Evolutionary conservation across 106 monocot genomes (phyloP), one percentile per base, ranked within the genome.

Genomic region (Allium fistulosum): DNA sequence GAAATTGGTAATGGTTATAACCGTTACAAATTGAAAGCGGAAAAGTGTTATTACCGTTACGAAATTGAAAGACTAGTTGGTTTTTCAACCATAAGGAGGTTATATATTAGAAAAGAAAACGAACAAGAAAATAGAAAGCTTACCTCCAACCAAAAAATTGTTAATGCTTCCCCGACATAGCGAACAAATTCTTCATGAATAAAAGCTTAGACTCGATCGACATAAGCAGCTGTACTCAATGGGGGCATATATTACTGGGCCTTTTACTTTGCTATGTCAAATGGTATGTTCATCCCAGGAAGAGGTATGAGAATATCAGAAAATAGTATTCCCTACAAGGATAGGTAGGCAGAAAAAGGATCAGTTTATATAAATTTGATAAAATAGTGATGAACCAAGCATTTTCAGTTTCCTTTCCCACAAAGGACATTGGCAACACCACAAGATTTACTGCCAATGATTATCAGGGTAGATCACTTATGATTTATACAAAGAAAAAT

Each of bases 241-340:
- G 22, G 95, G 95, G 73, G 65, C 63, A 57, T 88, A 83, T 75
- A 96, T 96, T n/a, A 96, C 71, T 51, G 95, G 91, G 16, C 95
- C 95, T 84, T 96, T 96, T 65, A 91, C 95, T 74, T 96, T 91
- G 12, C 85, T 68, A 96, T 91, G 84, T 96, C 95, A 80, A 96
- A 96, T 71, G 95, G 85, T 76, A 96, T 96, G 61, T 91, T 91
- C 95, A 96, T 96, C 53, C 95, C 95, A 68, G 95, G 76, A 63
- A 96, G 83, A 67, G 95, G 95, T 10, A 88, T 96, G 50, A 96
- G 80, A 49, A 96, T 96, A 37, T 96, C 91, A 46, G 91, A 96
- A 61, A 96, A 96, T 49, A 96, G 74, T 59, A 96, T 96, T 78
- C 91, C 95, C 95, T 96, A 76, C 60, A 52, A 85, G 46, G 76